Percentiles rank a stretch among this genome's conserved stretches.
phyloP scores from a whole-genome alignment of 148 eudicot species.

The Heliamphora exappendiculata region DNA sequence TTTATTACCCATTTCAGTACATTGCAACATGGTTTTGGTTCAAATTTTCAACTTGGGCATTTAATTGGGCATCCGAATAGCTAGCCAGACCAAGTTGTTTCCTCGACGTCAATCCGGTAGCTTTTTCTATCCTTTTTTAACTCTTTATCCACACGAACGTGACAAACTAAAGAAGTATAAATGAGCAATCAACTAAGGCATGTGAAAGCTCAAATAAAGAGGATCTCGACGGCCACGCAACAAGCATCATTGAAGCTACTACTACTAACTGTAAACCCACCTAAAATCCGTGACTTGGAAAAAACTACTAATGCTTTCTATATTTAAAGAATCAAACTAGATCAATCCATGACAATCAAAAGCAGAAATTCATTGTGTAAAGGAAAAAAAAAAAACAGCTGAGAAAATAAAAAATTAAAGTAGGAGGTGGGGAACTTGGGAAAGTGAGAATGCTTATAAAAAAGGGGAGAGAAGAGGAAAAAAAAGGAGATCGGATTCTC shows the following conservation, averaged over 20 bases:
- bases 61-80: neutral
- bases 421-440: neutral
- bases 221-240: neutral
- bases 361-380: neutral
- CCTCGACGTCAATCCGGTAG: neutral
- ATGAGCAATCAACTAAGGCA: slow-evolving; percentile 13
- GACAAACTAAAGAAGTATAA: neutral
- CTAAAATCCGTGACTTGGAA: slow-evolving; percentile 31
- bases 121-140: neutral
- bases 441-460: neutral
- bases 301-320: slow-evolving; percentile 19
- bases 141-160: neutral
- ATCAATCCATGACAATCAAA: neutral
- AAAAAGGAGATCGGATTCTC: no score
- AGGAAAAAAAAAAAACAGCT: neutral
- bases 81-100: neutral
- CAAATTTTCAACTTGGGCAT: neutral
- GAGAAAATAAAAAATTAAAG: neutral
- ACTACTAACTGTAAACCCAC: slow-evolving; percentile 22
- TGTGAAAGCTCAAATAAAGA: slow-evolving; percentile 34
- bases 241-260: slow-evolving; percentile 12
- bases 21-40: neutral
- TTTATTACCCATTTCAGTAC: neutral
- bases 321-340: neutral
- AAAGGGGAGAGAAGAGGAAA: neutral